Base-by-base conservation (phyloP, 805 yeast genomes). In the Cyberlindnera lachancei region DNA sequence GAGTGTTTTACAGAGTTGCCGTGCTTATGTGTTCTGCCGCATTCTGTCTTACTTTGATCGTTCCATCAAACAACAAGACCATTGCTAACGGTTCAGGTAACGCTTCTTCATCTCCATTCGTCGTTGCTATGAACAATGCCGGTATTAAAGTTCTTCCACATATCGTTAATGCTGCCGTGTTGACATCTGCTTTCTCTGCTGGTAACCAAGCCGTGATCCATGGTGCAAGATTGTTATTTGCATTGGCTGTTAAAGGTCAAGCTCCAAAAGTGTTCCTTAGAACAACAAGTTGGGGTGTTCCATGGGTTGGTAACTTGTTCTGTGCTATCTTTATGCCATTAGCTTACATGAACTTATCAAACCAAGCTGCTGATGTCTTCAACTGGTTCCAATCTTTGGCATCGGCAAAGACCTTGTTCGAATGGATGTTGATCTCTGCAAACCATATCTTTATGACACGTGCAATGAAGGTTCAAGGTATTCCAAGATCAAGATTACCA, bases 71-170 rank as follows among this genome's bases (percentile, higher is more conserved):
- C 29, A 56, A 61, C 35, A 27, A 39, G 24, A 10, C 6, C 41
- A 58, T 37, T 46, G 55, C 28, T 31, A 54, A 27, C 51, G 50
- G 27, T 36, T 45, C 27, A 49, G 63, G 41, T 53, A 40, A 42
- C 18, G 52, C 51, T 9, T 29, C 37, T 19, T 56, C 61, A 4
- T 61, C 66, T 3, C 66, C 66, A 2, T 63, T 59, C 33, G 66
- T 63, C 9, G 46, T 63, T 40, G 66, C 63, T 5, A 56, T 61
- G 37, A 68, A 71, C 51, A 67, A 64, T 42, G 79, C 79, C 3
- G 38, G 48, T 26, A 58, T 63, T 18, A 47, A 44, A 22, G 65
- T 47, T 1, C 41, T 63, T 18, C 63, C 61, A 14, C 53, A 49
- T 34, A 46, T 58, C 18, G 48, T 62, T 29, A 62, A 62, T 41